Conservation (phyloP, 148 eudicot species). For the Amaranthus hypochondriacus region DNA sequence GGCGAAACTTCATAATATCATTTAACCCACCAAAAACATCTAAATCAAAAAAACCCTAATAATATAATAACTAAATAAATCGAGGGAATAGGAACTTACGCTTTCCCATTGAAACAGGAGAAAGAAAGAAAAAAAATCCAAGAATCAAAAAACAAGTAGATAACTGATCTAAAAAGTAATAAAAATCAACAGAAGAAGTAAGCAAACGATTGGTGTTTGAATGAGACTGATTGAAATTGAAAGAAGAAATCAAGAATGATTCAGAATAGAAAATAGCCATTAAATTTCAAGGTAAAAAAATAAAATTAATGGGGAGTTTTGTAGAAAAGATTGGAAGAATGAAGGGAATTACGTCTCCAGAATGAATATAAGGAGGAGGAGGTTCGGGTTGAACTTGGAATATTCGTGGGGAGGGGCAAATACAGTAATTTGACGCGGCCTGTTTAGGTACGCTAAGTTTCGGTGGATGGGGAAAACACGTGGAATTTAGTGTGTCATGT, state of each 20-base stretch:
- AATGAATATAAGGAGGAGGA: too few species aligned
- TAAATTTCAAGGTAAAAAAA: conserved; percentile 2
- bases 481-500: too few species aligned
- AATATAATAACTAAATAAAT: neutral
- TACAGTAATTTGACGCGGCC: too few species aligned
- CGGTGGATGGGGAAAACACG: too few species aligned
- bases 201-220: conserved; percentile 5
- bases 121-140: neutral
- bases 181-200: conserved; percentile 23
- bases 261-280: conserved; percentile 26
- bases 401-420: too few species aligned
- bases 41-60: neutral
- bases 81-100: conserved; percentile 31
- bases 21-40: neutral
- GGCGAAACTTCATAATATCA: neutral
- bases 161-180: conserved; percentile 23
- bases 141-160: conserved; percentile 31
- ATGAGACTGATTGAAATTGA: conserved; percentile 23
- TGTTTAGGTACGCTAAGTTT: too few species aligned
- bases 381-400: too few species aligned
- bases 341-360: too few species aligned
- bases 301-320: too few species aligned
- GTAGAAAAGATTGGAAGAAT: too few species aligned
- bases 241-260: conserved; percentile 8
- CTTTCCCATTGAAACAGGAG: conserved; percentile 48